Conservation (phyloP, 2,329 filamentous ascomycete species). For the Fusarium globosum region DNA sequence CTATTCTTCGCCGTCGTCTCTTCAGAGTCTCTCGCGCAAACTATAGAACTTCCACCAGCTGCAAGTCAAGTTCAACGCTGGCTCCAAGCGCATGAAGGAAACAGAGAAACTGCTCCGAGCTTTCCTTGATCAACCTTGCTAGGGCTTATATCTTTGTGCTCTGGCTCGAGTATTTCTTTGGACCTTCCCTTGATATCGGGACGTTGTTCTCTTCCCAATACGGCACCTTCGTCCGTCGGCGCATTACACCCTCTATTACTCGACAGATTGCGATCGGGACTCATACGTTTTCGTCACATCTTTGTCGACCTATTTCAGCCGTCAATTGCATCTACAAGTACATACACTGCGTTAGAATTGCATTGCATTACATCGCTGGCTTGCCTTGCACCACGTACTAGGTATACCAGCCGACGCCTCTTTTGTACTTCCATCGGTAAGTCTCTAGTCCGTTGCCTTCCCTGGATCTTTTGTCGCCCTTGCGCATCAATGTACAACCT, state of each 20-base stretch:
- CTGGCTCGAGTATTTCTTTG: conserved; percentile 7
- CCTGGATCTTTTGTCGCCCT: conserved; percentile 3
- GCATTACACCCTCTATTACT: conserved; percentile 35
- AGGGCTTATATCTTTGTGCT: conserved; percentile 13
- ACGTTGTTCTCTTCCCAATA: conserved; percentile 33
- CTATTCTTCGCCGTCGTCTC: background rate
- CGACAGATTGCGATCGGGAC: conserved; percentile 21
- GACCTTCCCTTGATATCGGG: conserved; percentile 27
- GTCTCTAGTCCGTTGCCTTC: conserved; percentile 9
- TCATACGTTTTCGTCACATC: conserved; percentile 29
- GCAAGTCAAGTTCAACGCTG: background rate
- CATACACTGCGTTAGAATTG: conserved; percentile 10
- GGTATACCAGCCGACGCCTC: conserved; percentile 16
- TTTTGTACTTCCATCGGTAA: conserved; percentile 33
- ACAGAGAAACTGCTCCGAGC: conserved; percentile 5
- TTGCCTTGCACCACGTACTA: conserved; percentile 30
- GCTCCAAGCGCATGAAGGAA: background rate
- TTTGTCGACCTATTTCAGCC: background rate
- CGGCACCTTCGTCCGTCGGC: conserved; percentile 32
- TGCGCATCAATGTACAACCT: conserved; percentile 25
- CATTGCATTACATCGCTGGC: conserved; percentile 11
- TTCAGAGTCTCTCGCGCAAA: conserved; percentile 10
- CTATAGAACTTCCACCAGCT: conserved; percentile 2
- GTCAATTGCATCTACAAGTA: conserved; percentile 14
- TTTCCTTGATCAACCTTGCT: conserved; percentile 8